Percentiles rank a stretch among this genome's conserved stretches.
Evolutionary conservation across 1,139 yeast genomes (phyloP).

Genomic region (Sugiyamaella neomexicana): DNA sequence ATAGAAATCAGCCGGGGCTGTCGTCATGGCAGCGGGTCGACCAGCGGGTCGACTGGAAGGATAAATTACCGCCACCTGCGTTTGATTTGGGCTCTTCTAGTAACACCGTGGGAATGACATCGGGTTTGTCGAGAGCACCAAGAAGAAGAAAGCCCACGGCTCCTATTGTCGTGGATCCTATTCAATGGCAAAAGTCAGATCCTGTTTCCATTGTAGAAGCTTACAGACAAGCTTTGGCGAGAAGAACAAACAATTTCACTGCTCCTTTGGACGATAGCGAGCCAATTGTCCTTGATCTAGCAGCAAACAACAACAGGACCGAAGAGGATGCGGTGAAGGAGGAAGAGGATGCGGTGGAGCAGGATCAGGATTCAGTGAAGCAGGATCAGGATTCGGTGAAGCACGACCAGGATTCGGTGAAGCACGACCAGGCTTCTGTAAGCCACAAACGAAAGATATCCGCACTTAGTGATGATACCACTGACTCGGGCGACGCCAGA

Average conservation of each 20-base stretch:
- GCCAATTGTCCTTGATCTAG: slow-evolving; percentile 3
- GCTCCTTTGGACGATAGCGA: slow-evolving; percentile 13
- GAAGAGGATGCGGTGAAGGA: slow-evolving; percentile 10
- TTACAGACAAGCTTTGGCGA: slow-evolving; percentile 17
- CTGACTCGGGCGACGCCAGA: background rate
- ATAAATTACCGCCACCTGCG: slow-evolving; percentile 8
- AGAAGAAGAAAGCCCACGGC: background rate
- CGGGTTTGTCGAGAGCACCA: background rate
- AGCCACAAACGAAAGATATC: slow-evolving; percentile 5
- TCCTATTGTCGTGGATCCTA: slow-evolving; percentile 13
- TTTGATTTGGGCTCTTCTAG: slow-evolving; percentile 11
- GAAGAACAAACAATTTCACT: slow-evolving; percentile 18
- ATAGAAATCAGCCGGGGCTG: background rate
- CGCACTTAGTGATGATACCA: slow-evolving; percentile 2
- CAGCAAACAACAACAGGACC: background rate
- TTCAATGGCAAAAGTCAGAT: slow-evolving; percentile 13
- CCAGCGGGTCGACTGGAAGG: slow-evolving; percentile 13
- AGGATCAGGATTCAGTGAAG: too few relatives aligned
- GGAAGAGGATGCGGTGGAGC: slow-evolving; percentile 7
- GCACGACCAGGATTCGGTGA: too few relatives aligned
- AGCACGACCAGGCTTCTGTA: background rate
- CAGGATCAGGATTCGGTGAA: too few relatives aligned
- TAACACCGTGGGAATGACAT: slow-evolving; percentile 1
- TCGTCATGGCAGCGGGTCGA: background rate
- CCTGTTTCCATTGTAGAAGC: slow-evolving; percentile 19